Conservation (phyloP, 2,329 filamentous ascomycete genomes). For the Arthrobotrys megalospora region DNA sequence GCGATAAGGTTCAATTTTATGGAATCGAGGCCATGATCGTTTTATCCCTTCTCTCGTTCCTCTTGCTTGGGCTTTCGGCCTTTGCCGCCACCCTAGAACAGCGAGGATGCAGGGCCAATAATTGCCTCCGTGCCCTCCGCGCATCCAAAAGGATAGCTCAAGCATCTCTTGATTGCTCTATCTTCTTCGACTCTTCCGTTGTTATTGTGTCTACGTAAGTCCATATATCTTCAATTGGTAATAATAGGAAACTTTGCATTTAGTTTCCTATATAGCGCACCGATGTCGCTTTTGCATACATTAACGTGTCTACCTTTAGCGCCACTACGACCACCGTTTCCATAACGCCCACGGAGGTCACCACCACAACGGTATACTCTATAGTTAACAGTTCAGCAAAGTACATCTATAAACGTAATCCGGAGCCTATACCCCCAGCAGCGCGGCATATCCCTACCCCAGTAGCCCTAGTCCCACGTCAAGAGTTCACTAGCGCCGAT, state of each 20-base stretch:
- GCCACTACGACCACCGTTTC: conserved; percentile 7
- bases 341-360: neutral
- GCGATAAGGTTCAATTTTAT: neutral
- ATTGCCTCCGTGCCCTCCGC: conserved; percentile 20
- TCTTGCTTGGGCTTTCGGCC: neutral
- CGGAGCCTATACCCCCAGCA: neutral
- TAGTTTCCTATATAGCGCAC: too few relatives aligned
- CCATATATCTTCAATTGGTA: neutral
- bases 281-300: neutral
- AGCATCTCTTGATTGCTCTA: conserved; percentile 23
- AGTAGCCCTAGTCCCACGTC: conserved; percentile 2
- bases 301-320: neutral
- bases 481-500: neutral
- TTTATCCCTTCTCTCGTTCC: neutral
- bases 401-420: neutral
- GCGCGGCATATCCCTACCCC: neutral
- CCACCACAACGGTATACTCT: conserved; percentile 19
- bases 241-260: neutral
- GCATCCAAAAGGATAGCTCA: neutral
- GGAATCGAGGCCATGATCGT: neutral
- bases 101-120: conserved; percentile 5
- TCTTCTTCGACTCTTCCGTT: conserved; percentile 11
- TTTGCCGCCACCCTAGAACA: neutral
- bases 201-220: conserved; percentile 19
- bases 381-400: neutral